phyloP scores from a whole-genome alignment of 1,139 yeast genomes.

The Suhomyces maxii region DNA sequence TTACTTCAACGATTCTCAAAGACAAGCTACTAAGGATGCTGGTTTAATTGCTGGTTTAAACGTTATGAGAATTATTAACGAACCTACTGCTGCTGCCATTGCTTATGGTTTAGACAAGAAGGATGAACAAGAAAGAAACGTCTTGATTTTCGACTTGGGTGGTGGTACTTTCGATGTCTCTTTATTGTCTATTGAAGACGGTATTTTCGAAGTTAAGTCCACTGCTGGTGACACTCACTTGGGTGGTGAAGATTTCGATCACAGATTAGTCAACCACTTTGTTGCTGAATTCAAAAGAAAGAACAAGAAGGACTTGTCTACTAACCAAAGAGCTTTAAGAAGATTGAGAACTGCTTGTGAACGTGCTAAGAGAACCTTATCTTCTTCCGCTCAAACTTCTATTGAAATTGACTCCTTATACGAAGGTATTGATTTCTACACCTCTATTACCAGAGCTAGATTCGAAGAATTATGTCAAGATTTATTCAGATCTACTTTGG shows the following conservation, averaged over 20 bases:
- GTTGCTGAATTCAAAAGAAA: conserved; percentile 40
- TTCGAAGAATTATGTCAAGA: conserved; percentile 43
- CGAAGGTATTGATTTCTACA: conserved; percentile 43
- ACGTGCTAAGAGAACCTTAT: conserved; percentile 43
- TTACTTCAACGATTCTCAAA: conserved; percentile 61
- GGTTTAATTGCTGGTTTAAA: conserved; percentile 63
- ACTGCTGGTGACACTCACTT: conserved; percentile 98
- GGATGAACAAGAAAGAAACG: conserved; percentile 69
- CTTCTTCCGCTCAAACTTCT: conserved; percentile 40
- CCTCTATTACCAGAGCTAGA: conserved; percentile 42
- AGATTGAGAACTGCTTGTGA: conserved; percentile 45
- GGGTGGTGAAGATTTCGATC: conserved; percentile 82
- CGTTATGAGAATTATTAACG: conserved; percentile 60
- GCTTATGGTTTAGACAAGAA: conserved; percentile 72
- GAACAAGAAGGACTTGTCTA: conserved; percentile 38
- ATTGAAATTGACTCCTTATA: conserved; percentile 40
- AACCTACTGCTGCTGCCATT: conserved; percentile 65
- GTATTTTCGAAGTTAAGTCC: conserved; percentile 95
- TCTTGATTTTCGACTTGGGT: conserved; percentile 91
- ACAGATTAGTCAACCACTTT: conserved; percentile 46
- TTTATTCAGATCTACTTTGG: conserved; percentile 40
- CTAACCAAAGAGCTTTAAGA: conserved; percentile 42
- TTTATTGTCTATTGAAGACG: conserved; percentile 86
- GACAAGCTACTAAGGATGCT: conserved; percentile 66
- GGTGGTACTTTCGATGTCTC: conserved; percentile 99